Evolutionary conservation across 495 filamentous ascomycete genomes (phyloP).

Genomic region (Penicillium lagena): DNA sequence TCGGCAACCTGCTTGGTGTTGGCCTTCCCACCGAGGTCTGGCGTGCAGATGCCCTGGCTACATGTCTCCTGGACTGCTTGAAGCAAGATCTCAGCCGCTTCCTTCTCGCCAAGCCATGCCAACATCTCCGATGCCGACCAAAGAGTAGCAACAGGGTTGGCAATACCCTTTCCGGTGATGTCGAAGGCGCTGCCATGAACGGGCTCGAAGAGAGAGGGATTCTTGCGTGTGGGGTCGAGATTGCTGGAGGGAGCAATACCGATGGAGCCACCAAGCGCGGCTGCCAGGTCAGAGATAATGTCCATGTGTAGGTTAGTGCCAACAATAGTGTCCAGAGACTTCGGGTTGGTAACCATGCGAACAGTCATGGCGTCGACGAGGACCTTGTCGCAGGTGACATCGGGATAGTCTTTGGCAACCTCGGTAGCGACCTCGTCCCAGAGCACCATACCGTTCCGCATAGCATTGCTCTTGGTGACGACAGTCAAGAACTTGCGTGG

Average conservation of each 20-base stretch:
- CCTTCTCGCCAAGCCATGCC: conserved; percentile 49
- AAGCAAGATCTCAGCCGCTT: conserved; percentile 46
- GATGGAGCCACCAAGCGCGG: conserved; percentile 40
- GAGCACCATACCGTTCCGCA: conserved; percentile 43
- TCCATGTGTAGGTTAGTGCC: conserved; percentile 47
- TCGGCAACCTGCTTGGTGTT: conserved; percentile 48
- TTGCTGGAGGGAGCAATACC: conserved; percentile 49
- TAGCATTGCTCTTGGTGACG: conserved; percentile 47
- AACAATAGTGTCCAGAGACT: conserved; percentile 42
- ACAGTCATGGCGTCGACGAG: conserved; percentile 49
- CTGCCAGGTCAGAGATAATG: conserved; percentile 46
- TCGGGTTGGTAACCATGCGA: conserved; percentile 41
- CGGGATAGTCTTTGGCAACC: conserved; percentile 37
- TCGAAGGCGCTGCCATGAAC: conserved; percentile 58
- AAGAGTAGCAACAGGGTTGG: conserved; percentile 61
- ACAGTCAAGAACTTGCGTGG: conserved; percentile 38
- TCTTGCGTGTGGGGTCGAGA: conserved; percentile 49
- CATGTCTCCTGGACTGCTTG: conserved; percentile 48
- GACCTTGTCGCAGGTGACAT: conserved; percentile 44
- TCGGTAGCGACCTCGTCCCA: conserved; percentile 40
- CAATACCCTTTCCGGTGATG: conserved; percentile 57
- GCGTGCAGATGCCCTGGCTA: conserved; percentile 42
- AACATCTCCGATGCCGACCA: conserved; percentile 62
- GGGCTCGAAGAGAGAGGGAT: conserved; percentile 55
- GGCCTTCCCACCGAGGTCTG: conserved; percentile 46